Conservation (phyloP, 352 stramenopile species). For the Blastocystis sp. region DNA sequence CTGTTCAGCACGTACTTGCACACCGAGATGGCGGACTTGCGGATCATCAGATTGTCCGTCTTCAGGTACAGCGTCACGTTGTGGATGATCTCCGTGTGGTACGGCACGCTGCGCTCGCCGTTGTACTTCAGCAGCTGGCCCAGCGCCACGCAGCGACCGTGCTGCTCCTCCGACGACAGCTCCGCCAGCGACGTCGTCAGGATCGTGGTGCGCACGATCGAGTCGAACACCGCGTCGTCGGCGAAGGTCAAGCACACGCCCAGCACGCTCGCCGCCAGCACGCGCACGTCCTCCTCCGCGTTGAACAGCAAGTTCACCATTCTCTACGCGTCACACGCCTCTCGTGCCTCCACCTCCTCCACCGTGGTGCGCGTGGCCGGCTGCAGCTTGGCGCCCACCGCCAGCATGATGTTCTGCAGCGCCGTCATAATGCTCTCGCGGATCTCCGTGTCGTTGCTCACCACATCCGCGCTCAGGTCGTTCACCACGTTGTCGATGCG, state of each 20-base stretch:
- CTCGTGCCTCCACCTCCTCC: background rate
- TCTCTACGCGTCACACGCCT: conserved; percentile 27
- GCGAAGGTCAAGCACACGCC: conserved; percentile 30
- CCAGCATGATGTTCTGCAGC: conserved; percentile 17
- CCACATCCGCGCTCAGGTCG: conserved; percentile 81
- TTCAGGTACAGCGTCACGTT: conserved; percentile 22
- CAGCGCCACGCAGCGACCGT: conserved; percentile 41
- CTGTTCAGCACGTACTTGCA: conserved; percentile 64
- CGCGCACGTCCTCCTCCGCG: conserved; percentile 44
- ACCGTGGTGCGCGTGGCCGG: conserved; percentile 26
- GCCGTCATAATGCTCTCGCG: conserved; percentile 44
- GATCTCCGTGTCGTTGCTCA: conserved; percentile 25
- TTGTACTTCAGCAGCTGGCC: conserved; percentile 65
- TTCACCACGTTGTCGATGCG: conserved; percentile 92
- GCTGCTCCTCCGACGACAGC: background rate
- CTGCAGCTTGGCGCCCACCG: conserved; percentile 24
- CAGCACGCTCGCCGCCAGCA: conserved; percentile 42
- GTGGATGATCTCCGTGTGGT: conserved; percentile 53
- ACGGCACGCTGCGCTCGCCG: conserved; percentile 24
- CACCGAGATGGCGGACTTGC: conserved; percentile 51
- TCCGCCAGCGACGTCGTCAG: background rate
- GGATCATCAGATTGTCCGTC: conserved; percentile 25
- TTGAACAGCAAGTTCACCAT: conserved; percentile 44
- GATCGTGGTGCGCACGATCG: conserved; percentile 34
- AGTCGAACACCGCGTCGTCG: conserved; percentile 42